Conservation (phyloP, 2,329 filamentous ascomycete species). For the Fusarium sp. region DNA sequence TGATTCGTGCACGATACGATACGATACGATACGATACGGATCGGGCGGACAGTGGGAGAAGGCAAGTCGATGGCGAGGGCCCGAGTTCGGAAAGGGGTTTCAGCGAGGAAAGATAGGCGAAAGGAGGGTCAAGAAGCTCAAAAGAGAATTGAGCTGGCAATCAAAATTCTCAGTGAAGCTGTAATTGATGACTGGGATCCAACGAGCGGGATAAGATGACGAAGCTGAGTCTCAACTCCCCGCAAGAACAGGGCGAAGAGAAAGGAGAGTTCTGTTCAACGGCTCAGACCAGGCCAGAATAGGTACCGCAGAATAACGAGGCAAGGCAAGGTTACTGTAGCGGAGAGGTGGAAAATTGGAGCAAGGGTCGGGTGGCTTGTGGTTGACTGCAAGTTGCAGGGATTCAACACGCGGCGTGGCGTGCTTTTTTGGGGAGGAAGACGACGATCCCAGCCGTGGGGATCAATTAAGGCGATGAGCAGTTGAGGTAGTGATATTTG, state of each 20-base stretch:
- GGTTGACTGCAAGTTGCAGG: slow-evolving; percentile 38
- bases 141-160: slow-evolving; percentile 8
- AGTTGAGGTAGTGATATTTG: background rate
- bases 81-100: slow-evolving; percentile 22
- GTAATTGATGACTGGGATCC: slow-evolving; percentile 26
- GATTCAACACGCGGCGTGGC: slow-evolving; percentile 40
- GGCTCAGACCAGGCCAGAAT: slow-evolving; percentile 29
- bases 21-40: slow-evolving; percentile 28
- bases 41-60: slow-evolving; percentile 12
- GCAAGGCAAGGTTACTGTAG: slow-evolving; percentile 6
- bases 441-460: slow-evolving; percentile 22
- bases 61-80: slow-evolving; percentile 18
- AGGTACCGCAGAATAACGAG: slow-evolving; percentile 13
- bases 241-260: slow-evolving; percentile 43
- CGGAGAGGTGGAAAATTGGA: slow-evolving; percentile 42
- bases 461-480: slow-evolving; percentile 25
- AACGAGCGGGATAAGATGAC: slow-evolving; percentile 39
- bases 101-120: slow-evolving; percentile 10
- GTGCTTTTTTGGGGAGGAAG: slow-evolving; percentile 38
- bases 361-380: slow-evolving; percentile 43
- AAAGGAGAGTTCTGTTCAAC: slow-evolving; percentile 43
- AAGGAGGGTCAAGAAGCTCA: slow-evolving; percentile 11
- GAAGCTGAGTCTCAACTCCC: slow-evolving; percentile 43
- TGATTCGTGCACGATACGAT: slow-evolving; percentile 26
- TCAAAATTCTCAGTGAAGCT: slow-evolving; percentile 10